These are phyloP conservation scores for carrot (Daucus carota) DNA, from an alignment of 129 eudicot genomes.

Conservation along the genomic window DNA sequence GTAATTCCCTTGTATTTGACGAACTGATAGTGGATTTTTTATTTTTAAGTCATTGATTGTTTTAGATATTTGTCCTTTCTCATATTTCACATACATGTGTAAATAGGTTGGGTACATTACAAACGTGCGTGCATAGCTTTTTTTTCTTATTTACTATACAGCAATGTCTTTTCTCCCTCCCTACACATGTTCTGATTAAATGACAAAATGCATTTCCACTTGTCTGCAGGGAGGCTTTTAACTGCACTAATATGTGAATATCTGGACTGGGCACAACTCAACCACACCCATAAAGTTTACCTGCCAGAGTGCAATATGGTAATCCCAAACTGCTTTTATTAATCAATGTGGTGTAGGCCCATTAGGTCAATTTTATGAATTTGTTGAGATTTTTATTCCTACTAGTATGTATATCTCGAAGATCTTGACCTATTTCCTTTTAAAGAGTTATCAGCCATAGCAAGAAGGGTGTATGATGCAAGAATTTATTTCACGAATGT, in stretches of 20 bases:
- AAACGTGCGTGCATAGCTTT: not conserved
- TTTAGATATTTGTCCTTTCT: not conserved
- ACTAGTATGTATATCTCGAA: not conserved
- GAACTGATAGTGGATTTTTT: not conserved
- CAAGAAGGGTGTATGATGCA: not conserved
- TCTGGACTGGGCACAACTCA: constrained; percentile 92
- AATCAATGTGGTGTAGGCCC: not conserved
- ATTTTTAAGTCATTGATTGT: not conserved
- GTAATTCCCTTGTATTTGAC: not conserved
- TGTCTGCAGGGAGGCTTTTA: constrained; percentile 72
- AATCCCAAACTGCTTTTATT: constrained; percentile 13
- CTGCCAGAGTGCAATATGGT: constrained; percentile 93
- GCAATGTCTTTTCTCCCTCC: not conserved
- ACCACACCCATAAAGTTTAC: constrained; percentile 87
- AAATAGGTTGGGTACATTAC: too few relatives aligned
- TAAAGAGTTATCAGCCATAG: not conserved
- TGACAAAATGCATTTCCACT: not conserved
- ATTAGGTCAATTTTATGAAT: not conserved
- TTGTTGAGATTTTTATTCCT: not conserved
- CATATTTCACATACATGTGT: not conserved
- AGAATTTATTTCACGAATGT: not conserved
- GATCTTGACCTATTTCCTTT: not conserved
- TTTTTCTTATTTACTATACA: not conserved
- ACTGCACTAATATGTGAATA: constrained; percentile 91
- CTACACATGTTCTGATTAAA: not conserved